Conservation (phyloP, 2,329 filamentous ascomycete species). For the Boeremia lycopersici region DNA sequence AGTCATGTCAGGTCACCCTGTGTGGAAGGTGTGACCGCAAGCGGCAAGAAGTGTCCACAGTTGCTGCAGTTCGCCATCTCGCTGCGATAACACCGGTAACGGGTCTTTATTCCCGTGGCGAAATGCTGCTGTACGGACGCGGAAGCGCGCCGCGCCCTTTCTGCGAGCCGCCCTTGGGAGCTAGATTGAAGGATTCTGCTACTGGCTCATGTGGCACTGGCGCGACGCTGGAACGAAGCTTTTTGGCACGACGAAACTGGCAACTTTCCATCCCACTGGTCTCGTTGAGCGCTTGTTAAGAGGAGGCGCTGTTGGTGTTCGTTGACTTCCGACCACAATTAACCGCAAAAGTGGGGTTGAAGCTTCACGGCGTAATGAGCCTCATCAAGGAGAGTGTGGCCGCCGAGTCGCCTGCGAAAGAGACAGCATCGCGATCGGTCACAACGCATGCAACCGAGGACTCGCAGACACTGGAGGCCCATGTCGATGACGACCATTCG, state of each 20-base stretch:
- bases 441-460: background rate
- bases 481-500: conserved; percentile 25
- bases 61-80: conserved; percentile 1
- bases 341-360: conserved; percentile 1
- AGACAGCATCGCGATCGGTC: conserved; percentile 6
- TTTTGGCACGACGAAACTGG: background rate
- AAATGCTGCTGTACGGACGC: background rate
- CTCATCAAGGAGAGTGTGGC: conserved; percentile 18
- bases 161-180: background rate
- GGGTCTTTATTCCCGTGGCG: conserved; percentile 6
- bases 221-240: conserved; percentile 12
- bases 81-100: conserved; percentile 7
- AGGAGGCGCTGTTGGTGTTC: background rate
- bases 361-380: background rate
- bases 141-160: conserved; percentile 12
- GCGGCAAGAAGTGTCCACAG: background rate
- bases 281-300: background rate
- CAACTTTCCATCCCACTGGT: background rate
- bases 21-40: conserved; percentile 12
- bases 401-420: conserved; percentile 10
- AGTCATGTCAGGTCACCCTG: conserved; percentile 5
- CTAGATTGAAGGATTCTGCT: conserved; percentile 11
- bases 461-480: background rate
- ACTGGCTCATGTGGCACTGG: conserved; percentile 12
- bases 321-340: background rate